A percentile compares a stretch with the other conserved stretches of the same genome.
These are phyloP conservation scores for Blastobotrys petasosporus DNA, from an alignment of 1,139 yeast species.

Conservation along the genomic window DNA sequence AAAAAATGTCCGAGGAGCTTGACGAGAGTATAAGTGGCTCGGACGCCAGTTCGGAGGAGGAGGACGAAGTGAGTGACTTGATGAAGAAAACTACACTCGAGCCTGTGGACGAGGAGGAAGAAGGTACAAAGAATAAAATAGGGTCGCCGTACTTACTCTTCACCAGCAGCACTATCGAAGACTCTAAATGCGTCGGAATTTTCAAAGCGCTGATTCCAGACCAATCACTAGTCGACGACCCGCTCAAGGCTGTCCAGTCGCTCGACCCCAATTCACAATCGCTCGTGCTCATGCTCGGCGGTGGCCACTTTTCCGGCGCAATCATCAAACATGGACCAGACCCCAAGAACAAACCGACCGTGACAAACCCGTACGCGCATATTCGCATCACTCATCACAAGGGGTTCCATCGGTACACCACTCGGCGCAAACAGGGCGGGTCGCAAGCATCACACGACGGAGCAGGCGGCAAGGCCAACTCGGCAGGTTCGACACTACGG, in stretches of 20 bases:
- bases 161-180: constrained; percentile 42
- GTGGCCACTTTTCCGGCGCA: constrained; percentile 98
- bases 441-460: constrained; percentile 90
- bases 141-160: constrained; percentile 59
- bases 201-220: constrained; percentile 59
- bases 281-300: constrained; percentile 93
- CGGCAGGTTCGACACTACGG: constrained; percentile 90
- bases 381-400: constrained; percentile 57
- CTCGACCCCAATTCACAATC: constrained; percentile 37
- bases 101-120: constrained; percentile 27
- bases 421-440: constrained; percentile 97
- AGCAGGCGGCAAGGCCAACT: constrained; percentile 89
- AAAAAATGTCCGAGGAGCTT: constrained; percentile 45
- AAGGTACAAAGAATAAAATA: constrained; percentile 23
- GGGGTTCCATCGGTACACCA: constrained; percentile 90
- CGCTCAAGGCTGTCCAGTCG: constrained; percentile 41
- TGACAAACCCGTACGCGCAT: constrained; percentile 42
- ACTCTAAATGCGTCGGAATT: constrained; percentile 52
- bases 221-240: constrained; percentile 38
- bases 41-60: constrained; percentile 23
- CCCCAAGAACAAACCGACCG: constrained; percentile 41
- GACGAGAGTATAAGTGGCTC: constrained; percentile 54
- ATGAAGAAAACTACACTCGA: constrained; percentile 16
- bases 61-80: constrained; percentile 14
- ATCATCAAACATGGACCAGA: constrained; percentile 67